Conservation (phyloP, 257 asterid species). For the Solanum pinnatisectum region DNA sequence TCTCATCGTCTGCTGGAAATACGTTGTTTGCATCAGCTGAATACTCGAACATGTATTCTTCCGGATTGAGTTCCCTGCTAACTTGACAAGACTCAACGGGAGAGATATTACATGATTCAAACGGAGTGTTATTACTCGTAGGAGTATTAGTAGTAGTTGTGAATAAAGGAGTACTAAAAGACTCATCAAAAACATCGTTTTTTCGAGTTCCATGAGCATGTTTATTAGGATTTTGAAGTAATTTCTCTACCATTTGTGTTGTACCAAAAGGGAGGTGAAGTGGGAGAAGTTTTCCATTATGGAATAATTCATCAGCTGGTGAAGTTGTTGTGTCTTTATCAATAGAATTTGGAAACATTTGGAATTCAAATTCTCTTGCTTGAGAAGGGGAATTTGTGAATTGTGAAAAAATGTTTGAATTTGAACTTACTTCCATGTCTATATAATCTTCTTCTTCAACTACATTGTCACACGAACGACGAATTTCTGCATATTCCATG, state of each 20-base stretch:
- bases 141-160: constrained; percentile 28
- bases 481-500: not conserved
- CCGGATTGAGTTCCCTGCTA: constrained; percentile 49
- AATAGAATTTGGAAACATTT: constrained; percentile 53
- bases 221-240: constrained; percentile 24
- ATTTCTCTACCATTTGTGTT: constrained; percentile 65
- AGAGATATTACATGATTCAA: constrained; percentile 59
- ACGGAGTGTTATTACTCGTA: constrained; percentile 40
- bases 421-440: constrained; percentile 56
- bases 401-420: constrained; percentile 25
- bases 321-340: constrained; percentile 51
- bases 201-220: not conserved
- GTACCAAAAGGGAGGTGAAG: constrained; percentile 85
- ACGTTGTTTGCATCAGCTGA: constrained; percentile 3
- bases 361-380: constrained; percentile 70
- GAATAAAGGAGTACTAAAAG: constrained; percentile 49
- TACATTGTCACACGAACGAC: constrained; percentile 19
- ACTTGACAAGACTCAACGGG: constrained; percentile 62
- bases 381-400: constrained; percentile 12
- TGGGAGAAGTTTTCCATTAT: constrained; percentile 89
- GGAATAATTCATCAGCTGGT: constrained; percentile 84
- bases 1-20: not conserved
- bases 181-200: constrained; percentile 9
- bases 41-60: constrained; percentile 30
- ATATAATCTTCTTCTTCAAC: constrained; percentile 57